These are phyloP conservation scores for Aspergillus nanangensis DNA, from an alignment of 495 filamentous ascomycete genomes.

Conservation along the genomic window DNA sequence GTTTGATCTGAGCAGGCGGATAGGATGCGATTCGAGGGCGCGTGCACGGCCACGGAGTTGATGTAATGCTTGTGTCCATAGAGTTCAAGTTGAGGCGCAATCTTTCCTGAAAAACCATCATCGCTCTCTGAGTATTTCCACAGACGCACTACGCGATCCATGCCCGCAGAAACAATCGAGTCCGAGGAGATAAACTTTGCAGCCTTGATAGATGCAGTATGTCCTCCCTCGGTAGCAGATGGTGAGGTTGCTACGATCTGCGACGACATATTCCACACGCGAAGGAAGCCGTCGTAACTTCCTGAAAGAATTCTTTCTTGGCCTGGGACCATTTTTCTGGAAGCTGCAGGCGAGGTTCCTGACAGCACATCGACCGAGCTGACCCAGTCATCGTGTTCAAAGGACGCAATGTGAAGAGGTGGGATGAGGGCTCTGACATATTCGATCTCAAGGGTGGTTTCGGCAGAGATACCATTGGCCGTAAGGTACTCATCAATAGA, in stretches of 20 bases:
- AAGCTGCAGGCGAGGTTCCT: constrained; percentile 55
- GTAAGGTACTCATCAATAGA: constrained; percentile 86
- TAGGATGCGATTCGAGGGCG: constrained; percentile 68
- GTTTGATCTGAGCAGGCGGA: constrained; percentile 77
- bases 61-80: constrained; percentile 78
- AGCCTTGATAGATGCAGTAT: constrained; percentile 70
- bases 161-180: constrained; percentile 71
- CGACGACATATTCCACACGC: constrained; percentile 85
- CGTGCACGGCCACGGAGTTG: constrained; percentile 74
- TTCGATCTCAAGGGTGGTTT: constrained; percentile 81
- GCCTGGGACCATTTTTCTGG: constrained; percentile 34
- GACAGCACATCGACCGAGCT: constrained; percentile 85
- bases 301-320: constrained; percentile 77
- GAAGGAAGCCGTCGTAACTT: constrained; percentile 81
- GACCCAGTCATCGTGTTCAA: constrained; percentile 97
- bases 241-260: constrained; percentile 69
- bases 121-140: constrained; percentile 78
- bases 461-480: constrained; percentile 78
- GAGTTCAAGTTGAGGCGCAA: constrained; percentile 75
- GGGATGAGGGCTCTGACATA: constrained; percentile 90
- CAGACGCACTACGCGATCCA: constrained; percentile 78
- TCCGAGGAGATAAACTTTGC: constrained; percentile 74
- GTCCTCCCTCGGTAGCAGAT: constrained; percentile 58
- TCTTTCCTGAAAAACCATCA: constrained; percentile 52
- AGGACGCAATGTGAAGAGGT: constrained; percentile 77